Evolutionary conservation across 208 protist genomes (phyloP).

Genomic region (Acanthamoeba culbertsoni): DNA sequence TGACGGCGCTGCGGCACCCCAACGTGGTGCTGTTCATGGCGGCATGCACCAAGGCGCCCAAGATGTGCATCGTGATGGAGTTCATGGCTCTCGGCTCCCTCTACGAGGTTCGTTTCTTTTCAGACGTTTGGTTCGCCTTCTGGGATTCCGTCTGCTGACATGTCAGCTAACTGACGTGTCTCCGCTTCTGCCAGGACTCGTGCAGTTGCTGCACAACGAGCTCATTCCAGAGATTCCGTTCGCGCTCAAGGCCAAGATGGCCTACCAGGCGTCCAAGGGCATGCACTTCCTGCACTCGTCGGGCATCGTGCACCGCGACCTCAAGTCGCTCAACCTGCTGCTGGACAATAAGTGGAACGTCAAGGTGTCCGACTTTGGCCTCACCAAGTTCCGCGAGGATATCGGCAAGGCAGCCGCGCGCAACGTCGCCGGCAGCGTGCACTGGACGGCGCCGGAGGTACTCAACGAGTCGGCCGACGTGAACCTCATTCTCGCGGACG

Average conservation of each 20-base stretch:
- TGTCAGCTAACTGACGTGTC: neutral
- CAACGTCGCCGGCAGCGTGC: conserved; percentile 9
- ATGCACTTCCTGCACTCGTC: conserved; percentile 46
- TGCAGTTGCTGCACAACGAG: conserved; percentile 24
- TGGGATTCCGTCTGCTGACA: too few relatives aligned
- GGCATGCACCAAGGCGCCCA: conserved; percentile 52
- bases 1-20: conserved; percentile 71
- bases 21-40: conserved; percentile 78
- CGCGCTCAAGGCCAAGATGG: conserved; percentile 36
- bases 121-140: too few relatives aligned
- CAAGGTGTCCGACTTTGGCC: conserved; percentile 78
- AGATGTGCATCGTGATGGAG: conserved; percentile 59
- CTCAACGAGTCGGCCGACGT: neutral
- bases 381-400: conserved; percentile 54
- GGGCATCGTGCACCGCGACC: conserved; percentile 31
- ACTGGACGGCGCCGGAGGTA: conserved; percentile 32
- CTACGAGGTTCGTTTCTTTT: neutral
- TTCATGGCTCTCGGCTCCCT: conserved; percentile 20
- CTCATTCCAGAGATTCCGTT: neutral
- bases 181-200: neutral
- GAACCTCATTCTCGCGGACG: conserved; percentile 1
- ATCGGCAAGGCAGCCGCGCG: neutral
- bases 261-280: conserved; percentile 36
- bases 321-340: conserved; percentile 47
- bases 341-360: conserved; percentile 63